These are phyloP conservation scores for Teratosphaeria destructans DNA, from an alignment of 2,329 filamentous ascomycete species.

Conservation along the genomic window DNA sequence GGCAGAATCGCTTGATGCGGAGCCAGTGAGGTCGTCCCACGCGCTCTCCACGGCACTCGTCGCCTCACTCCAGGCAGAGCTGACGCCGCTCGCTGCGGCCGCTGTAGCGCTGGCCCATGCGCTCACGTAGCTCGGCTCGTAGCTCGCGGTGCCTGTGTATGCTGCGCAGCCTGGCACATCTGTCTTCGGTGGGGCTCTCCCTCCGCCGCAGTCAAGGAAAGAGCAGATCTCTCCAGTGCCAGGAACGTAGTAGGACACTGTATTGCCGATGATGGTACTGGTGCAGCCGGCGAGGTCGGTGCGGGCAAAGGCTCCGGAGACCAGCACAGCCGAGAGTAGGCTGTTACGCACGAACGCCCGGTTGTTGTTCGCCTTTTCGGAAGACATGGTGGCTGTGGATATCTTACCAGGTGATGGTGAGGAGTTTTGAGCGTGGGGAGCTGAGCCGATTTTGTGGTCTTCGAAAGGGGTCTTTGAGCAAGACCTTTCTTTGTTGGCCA, in stretches of 20 bases:
- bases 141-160: conserved; percentile 47
- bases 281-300: conserved; percentile 37
- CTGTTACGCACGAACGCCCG: background rate
- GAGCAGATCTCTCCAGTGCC: conserved; percentile 55
- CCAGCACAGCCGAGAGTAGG: conserved; percentile 19
- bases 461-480: background rate
- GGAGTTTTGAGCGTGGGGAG: background rate
- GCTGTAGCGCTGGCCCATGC: conserved; percentile 15
- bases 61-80: conserved; percentile 1
- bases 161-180: conserved; percentile 49
- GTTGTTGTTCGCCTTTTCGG: conserved; percentile 2
- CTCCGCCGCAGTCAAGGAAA: conserved; percentile 57
- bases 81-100: conserved; percentile 4
- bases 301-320: conserved; percentile 22
- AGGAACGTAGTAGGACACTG: conserved; percentile 50
- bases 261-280: conserved; percentile 33
- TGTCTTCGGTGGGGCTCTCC: conserved; percentile 51
- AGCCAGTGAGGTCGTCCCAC: background rate
- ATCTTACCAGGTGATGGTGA: background rate
- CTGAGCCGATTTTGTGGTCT: background rate
- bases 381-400: conserved; percentile 13
- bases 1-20: background rate
- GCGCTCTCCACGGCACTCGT: background rate
- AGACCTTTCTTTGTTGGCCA: background rate
- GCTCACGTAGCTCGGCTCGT: conserved; percentile 41